Conservation (phyloP, 2,329 filamentous ascomycete species). For the Fusarium brachygibbosum region DNA sequence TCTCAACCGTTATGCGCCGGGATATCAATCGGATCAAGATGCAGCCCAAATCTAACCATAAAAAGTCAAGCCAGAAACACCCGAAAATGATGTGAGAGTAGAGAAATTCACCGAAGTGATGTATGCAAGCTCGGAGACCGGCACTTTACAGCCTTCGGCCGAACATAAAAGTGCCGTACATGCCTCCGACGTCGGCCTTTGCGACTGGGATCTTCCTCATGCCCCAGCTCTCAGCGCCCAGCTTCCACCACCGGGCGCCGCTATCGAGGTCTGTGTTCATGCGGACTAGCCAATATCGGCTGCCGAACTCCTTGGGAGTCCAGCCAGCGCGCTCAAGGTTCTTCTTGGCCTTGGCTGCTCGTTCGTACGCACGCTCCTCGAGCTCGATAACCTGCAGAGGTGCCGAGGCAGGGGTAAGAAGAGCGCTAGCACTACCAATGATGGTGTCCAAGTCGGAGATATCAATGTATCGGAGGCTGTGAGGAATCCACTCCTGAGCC, state of each 20-base stretch:
- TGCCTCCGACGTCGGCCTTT: conserved; percentile 90
- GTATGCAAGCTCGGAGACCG: conserved; percentile 52
- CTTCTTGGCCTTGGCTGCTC: conserved; percentile 72
- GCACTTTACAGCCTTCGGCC: conserved; percentile 66
- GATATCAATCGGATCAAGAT: conserved; percentile 48
- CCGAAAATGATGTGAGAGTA: conserved; percentile 42
- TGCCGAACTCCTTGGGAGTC: conserved; percentile 77
- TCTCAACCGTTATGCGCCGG: conserved; percentile 43
- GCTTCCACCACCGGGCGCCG: conserved; percentile 80
- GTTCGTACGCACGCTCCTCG: conserved; percentile 74
- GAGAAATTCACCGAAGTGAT: conserved; percentile 41
- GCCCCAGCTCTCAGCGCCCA: conserved; percentile 87
- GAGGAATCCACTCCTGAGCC: conserved; percentile 61
- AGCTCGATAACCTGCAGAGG: conserved; percentile 84
- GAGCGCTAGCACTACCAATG: conserved; percentile 68
- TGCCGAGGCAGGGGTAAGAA: conserved; percentile 71
- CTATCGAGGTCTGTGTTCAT: conserved; percentile 57
- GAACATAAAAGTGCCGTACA: conserved; percentile 84
- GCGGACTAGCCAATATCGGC: conserved; percentile 76
- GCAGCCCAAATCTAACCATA: conserved; percentile 36
- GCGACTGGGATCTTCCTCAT: conserved; percentile 94
- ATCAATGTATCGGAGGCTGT: conserved; percentile 80
- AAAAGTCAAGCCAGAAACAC: conserved; percentile 26
- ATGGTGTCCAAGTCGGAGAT: conserved; percentile 74
- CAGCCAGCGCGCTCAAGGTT: conserved; percentile 75